phyloP scores from a whole-genome alignment of 2,329 filamentous ascomycete species.

The Xylariaceae sp. region DNA sequence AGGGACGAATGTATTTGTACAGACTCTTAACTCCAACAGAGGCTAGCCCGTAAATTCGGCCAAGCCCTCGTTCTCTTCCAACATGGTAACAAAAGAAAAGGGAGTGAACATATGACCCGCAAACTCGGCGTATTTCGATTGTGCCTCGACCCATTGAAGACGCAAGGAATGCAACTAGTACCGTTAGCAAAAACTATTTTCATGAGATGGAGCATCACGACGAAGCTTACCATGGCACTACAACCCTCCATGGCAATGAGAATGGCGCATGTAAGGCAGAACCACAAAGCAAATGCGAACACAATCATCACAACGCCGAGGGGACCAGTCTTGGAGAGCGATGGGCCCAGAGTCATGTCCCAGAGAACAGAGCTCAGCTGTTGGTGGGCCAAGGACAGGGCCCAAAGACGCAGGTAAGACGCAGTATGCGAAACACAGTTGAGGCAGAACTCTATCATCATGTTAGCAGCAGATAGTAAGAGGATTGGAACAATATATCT shows the following conservation, averaged over 20 bases:
- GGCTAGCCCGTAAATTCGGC: slow-evolving; percentile 34
- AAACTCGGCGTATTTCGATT: slow-evolving; percentile 80
- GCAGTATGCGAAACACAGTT: slow-evolving; percentile 99
- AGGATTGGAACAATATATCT: slow-evolving; percentile 31
- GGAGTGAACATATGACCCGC: slow-evolving; percentile 72
- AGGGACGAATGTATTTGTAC: slow-evolving; percentile 19
- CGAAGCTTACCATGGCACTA: slow-evolving; percentile 57
- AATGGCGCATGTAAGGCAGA: slow-evolving; percentile 71
- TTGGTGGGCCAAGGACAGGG: slow-evolving; percentile 92
- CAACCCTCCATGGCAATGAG: slow-evolving; percentile 80
- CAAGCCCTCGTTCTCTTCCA: slow-evolving; percentile 60
- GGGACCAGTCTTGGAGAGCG: slow-evolving; percentile 61
- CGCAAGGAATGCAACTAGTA: slow-evolving; percentile 61
- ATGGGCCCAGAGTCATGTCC: slow-evolving; percentile 85
- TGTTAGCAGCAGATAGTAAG: neutral
- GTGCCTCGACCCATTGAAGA: slow-evolving; percentile 79
- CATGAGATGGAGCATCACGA: neutral
- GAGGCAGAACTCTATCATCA: slow-evolving; percentile 77
- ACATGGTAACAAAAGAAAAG: slow-evolving; percentile 66
- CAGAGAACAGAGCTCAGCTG: slow-evolving; percentile 94
- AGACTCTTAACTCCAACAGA: slow-evolving; percentile 9
- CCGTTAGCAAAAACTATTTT: slow-evolving; percentile 13
- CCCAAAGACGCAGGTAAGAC: slow-evolving; percentile 97
- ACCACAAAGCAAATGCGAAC: slow-evolving; percentile 81
- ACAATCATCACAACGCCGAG: slow-evolving; percentile 76